Evolutionary conservation across 208 protist species (phyloP), one percentile per base, ranked within the genome.

Genomic region (Trypanosoma vivax): DNA sequence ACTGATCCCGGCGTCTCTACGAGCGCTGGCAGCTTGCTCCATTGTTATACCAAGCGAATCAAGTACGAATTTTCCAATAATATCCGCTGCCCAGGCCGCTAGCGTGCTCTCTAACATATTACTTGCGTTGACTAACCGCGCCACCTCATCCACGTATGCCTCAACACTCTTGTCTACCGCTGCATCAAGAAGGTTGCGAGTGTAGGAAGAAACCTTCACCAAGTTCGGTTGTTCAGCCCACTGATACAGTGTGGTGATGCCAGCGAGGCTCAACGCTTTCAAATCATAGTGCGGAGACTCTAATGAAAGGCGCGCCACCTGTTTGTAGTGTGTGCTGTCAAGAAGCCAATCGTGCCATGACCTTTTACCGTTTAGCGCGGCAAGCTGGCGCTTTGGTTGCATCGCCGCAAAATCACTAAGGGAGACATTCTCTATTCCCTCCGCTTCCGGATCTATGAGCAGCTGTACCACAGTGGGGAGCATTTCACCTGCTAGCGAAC

Each of bases 161-260:
- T 60, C 55, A 3, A 92, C 70, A 60, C 76, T 92, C 51, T 81
- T 63, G 37, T 71, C 80, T n/a, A 87, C 73, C 2, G 84, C 84
- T 11, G 74, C 78, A 61, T 88, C 79, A n/a, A 92, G 65, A 9
- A 80, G 66, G 55, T 78, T 79, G 31, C 77, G 70, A 49, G 80
- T 92, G 42, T 54, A 73, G 2, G 75, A 69, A 10, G 77, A 85
- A n/a, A 92, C 80, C 46, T 68, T 65, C 43, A 92, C 80, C 13
- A 87, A 56, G 60, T 83, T 58, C 21, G 76, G 77, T 40, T 82
- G 79, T 59, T 88, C 84, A 1, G 77, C 58, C 80, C 84, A 92
- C 62, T 92, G 84, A 54, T 88, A 72, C 7, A 92, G 66, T 3
- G 74, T 82, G 25, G 65, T 51, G n/a, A 92, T 75, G 23, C 84